Base-by-base conservation (phyloP, 495 filamentous ascomycete species). In the Annulohypoxylon stygium region DNA sequence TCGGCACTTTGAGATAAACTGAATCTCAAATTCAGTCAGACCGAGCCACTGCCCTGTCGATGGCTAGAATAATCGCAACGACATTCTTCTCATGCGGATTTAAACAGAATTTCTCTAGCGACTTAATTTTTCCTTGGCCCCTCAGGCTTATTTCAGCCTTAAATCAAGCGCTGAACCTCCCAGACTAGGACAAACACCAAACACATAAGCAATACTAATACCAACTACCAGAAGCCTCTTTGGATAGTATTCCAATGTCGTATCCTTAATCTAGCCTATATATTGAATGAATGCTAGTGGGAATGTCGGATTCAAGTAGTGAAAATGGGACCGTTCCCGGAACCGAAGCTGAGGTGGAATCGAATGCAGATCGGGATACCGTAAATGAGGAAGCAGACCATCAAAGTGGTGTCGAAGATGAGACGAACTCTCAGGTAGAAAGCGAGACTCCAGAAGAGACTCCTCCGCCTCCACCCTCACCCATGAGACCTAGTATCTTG, bases 231-330 rank as follows among this genome's bases (percentile, higher is more conserved):
- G 8, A 5, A 48, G 14, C 20, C 14, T 48, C 6, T 20, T 11
- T 41, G 37, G 37, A 41, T 41, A 36, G 12, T 18, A 18, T 63
- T 53, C 23, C n/a, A 51, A 26, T 51, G 61, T 23, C 20, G 0
- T 23, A 23, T 23, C 20, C 20, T 23, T 23, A 23, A 23, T 23
- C 20, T 23, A 23, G 20, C 20, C 20, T 23, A 23, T 23, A 23
- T 23, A 23, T 23, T 23, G 20, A 23, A 23, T 23, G 20, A 23
- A 23, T 23, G 20, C 20, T 23, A 63, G 16, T 39, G 30, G 33
- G 33, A 8, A 64, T 64, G 61, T 45, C 41, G 4, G 18, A 33
- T 45, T 34, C 18, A 34, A 61, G 36, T 61, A 34, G 41, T 25
- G 61, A 64, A n/a, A 47, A 1, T 8, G 45, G 37, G 11, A 6